These are phyloP conservation scores for Gossypium ekmanianum DNA, from an alignment of 345 rosid genomes.

Conservation along the genomic window DNA sequence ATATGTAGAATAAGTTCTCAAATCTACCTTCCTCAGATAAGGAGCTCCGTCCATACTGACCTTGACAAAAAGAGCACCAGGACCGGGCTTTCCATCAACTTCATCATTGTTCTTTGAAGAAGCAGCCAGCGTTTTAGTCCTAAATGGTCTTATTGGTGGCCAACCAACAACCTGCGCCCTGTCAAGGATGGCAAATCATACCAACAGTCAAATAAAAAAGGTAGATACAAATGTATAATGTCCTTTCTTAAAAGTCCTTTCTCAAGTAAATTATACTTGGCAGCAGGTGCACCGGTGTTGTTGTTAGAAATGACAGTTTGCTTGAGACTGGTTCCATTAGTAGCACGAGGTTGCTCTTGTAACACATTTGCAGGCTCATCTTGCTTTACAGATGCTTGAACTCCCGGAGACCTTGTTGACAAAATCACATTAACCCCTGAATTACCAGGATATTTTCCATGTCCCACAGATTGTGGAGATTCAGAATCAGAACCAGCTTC, in stretches of 20 bases:
- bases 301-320: slow-evolving; percentile 35
- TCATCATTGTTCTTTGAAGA: slow-evolving; percentile 74
- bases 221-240: background rate
- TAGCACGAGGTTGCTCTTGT: slow-evolving; percentile 34
- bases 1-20: slow-evolving; percentile 64
- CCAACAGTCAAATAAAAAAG: background rate
- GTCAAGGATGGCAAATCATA: slow-evolving; percentile 21
- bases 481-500: slow-evolving; percentile 36
- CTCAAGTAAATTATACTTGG: slow-evolving; percentile 41
- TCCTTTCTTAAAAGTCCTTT: background rate
- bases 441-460: slow-evolving; percentile 37
- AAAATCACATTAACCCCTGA: slow-evolving; percentile 47
- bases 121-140: slow-evolving; percentile 71
- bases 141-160: slow-evolving; percentile 83
- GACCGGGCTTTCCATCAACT: slow-evolving; percentile 83
- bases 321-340: slow-evolving; percentile 26
- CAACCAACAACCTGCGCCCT: slow-evolving; percentile 96
- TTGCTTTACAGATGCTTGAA: slow-evolving; percentile 37
- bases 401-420: slow-evolving; percentile 40
- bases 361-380: slow-evolving; percentile 38
- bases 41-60: slow-evolving; percentile 99
- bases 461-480: slow-evolving; percentile 37
- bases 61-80: slow-evolving; percentile 48
- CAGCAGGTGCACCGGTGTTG: slow-evolving; percentile 56
- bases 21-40: slow-evolving; percentile 82